phyloP scores from a whole-genome alignment of 768 basidiomycete species.

The Porpolomopsis calyptriformis region DNA sequence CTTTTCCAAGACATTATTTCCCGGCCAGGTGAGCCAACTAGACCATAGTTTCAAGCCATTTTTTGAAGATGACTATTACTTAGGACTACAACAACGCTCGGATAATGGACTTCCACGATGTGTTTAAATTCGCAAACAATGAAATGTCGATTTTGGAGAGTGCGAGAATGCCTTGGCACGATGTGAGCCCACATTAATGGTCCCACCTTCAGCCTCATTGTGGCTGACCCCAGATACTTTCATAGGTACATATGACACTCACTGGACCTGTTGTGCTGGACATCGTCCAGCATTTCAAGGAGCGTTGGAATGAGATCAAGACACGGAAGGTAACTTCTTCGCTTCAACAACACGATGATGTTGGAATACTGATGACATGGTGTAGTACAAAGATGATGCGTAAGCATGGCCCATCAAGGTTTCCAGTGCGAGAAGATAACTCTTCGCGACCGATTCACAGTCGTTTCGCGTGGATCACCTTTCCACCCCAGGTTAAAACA shows the following conservation, averaged over 20 bases:
- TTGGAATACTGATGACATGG: background rate
- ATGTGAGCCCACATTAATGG: conserved; percentile 39
- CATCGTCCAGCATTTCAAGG: conserved; percentile 85
- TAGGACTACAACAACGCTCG: conserved; percentile 74
- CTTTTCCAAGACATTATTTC: conserved; percentile 74
- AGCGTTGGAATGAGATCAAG: conserved; percentile 88
- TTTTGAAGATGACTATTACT: background rate
- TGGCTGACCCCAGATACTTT: no score
- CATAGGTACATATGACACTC: conserved; percentile 80
- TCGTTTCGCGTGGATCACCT: conserved; percentile 57
- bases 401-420: conserved; percentile 23
- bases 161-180: conserved; percentile 91
- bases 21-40: conserved; percentile 58
- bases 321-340: conserved; percentile 48
- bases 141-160: conserved; percentile 56
- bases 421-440: background rate
- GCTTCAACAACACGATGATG: background rate
- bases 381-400: conserved; percentile 39
- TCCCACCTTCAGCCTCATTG: background rate
- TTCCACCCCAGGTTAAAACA: conserved; percentile 58
- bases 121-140: conserved; percentile 66
- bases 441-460: conserved; percentile 24
- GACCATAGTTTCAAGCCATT: conserved; percentile 59
- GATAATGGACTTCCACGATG: conserved; percentile 74
- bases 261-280: conserved; percentile 79